Percentiles rank a stretch among this genome's conserved stretches.
phyloP scores from a whole-genome alignment of 2,329 filamentous ascomycete genomes.

The Scorias spongiosa region DNA sequence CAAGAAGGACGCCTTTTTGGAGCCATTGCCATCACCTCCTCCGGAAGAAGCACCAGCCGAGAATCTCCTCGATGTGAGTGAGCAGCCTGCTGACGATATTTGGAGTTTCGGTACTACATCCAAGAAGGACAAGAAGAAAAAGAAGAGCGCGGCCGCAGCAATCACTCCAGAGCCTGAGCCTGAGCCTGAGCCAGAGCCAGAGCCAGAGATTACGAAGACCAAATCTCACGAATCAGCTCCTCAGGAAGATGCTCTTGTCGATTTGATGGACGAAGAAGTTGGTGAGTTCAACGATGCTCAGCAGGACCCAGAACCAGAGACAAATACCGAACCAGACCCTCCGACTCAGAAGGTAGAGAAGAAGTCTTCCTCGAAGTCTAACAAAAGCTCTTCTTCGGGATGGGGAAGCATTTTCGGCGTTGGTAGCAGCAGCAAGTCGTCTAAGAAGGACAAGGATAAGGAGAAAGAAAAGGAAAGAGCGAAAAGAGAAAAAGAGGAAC shows the following conservation, averaged over 20 bases:
- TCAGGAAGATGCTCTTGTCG: slow-evolving; percentile 13
- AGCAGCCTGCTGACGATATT: slow-evolving; percentile 12
- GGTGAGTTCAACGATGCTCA: slow-evolving; percentile 1
- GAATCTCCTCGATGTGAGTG: slow-evolving; percentile 9
- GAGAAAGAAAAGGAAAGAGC: slow-evolving; percentile 27
- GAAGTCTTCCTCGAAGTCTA: slow-evolving; percentile 20
- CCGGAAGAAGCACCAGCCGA: slow-evolving; percentile 6
- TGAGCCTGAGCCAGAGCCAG: slow-evolving; percentile 11
- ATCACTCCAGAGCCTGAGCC: neutral
- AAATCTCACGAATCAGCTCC: slow-evolving; percentile 20
- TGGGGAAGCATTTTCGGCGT: slow-evolving; percentile 19
- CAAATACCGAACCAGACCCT: neutral
- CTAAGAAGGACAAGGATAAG: slow-evolving; percentile 19
- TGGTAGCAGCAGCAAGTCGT: slow-evolving; percentile 23
- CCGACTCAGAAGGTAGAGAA: slow-evolving; percentile 25
- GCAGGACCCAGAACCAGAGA: slow-evolving; percentile 6
- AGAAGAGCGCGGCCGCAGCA: slow-evolving; percentile 15
- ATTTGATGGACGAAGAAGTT: slow-evolving; percentile 8
- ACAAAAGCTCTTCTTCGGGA: slow-evolving; percentile 3
- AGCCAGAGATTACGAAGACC: slow-evolving; percentile 14
- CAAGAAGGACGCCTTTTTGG: slow-evolving; percentile 25
- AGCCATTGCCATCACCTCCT: slow-evolving; percentile 31
- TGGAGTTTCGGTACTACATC: slow-evolving; percentile 13
- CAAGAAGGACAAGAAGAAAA: slow-evolving; percentile 37
- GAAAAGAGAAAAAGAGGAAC: slow-evolving; percentile 28